Base-by-base conservation (phyloP, 176 grass and related monocot genomes). In the Pontederia crassipes region DNA sequence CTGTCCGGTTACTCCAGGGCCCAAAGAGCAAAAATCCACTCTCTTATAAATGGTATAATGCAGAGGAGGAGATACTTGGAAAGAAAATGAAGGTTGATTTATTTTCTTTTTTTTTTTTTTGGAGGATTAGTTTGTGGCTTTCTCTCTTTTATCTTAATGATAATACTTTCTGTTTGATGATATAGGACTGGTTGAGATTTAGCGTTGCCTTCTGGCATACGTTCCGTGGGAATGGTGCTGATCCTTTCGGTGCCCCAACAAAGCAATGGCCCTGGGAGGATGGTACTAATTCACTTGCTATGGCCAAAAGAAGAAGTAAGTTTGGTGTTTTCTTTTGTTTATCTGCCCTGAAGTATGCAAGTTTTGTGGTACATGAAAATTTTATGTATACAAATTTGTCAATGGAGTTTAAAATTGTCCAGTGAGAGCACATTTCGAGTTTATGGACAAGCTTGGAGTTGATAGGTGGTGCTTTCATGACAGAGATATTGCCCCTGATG, bases 341-440 rank as follows among this genome's bases (percentile, higher is more conserved):
- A 35, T 35, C 29, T 35, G 29, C 29, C 29, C 29, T 35, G 4
- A 35, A 35, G 2, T 4, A 35, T 35, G 29, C 29, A 35, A 2
- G n/a, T 35, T 35, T 35, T 35, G 29, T 35, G 29, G 29, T 35
- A 35, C 29, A 35, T 2, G 29, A 35, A 35, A 4, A 35, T 35
- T 35, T 35, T 35, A 35, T 35, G 29, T 35, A 2, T 35, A 35
- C 29, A 35, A 35, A 4, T 35, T 35, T 35, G 4, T 35, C 4
- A 4, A 35, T 35, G 29, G 29, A 4, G 29, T 35, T 35, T 35
- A 35, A 35, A 35, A 35, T 35, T 35, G 2, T 35, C 29, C 76
- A 98, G 84, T 98, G 93, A 91, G 68, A 78, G 93, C 87, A 54
- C 93, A 98, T 54, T 98, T 92, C 10, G 87, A 98, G 68, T 98